Percentiles rank a stretch among this genome's conserved stretches.
Evolutionary conservation across 805 yeast genomes (phyloP).

Genomic region (Lipomyces sp.): DNA sequence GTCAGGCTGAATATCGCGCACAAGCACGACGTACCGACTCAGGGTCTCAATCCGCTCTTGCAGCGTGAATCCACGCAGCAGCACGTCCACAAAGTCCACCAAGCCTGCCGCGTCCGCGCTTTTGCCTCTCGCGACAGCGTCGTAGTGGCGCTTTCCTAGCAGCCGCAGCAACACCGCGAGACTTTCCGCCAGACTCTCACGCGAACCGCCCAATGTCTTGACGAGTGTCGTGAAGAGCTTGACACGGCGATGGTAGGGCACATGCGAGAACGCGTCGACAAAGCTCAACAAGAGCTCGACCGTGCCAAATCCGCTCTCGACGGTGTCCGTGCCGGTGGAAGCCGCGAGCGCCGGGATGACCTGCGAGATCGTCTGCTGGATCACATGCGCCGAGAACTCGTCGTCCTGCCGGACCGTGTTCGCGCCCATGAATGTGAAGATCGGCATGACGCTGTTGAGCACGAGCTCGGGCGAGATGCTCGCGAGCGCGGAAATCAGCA

Average conservation of each 20-base stretch:
- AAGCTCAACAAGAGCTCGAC: slow-evolving; percentile 70
- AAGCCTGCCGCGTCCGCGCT: slow-evolving; percentile 63
- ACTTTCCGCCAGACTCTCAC: no score
- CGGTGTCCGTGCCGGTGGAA: slow-evolving; percentile 29
- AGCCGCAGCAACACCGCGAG: slow-evolving; percentile 71
- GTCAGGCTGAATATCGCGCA: slow-evolving; percentile 40
- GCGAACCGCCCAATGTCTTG: slow-evolving; percentile 68
- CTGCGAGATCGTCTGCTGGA: slow-evolving; percentile 82
- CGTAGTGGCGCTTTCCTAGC: slow-evolving; percentile 74
- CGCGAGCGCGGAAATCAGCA: slow-evolving; percentile 85
- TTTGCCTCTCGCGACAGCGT: slow-evolving; percentile 53
- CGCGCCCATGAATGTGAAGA: slow-evolving; percentile 98
- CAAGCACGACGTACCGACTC: slow-evolving; percentile 47
- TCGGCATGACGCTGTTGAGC: slow-evolving; percentile 97
- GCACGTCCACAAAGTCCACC: slow-evolving; percentile 67
- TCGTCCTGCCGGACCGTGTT: slow-evolving; percentile 96
- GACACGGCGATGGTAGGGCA: slow-evolving; percentile 94
- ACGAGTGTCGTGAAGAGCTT: slow-evolving; percentile 78
- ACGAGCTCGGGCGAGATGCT: slow-evolving; percentile 85
- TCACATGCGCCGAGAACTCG: slow-evolving; percentile 87
- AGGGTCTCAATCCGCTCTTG: slow-evolving; percentile 63
- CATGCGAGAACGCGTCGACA: slow-evolving; percentile 91
- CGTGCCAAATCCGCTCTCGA: slow-evolving; percentile 8
- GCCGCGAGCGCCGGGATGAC: slow-evolving; percentile 87
- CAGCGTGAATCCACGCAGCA: slow-evolving; percentile 65